Evolutionary conservation across 2,329 filamentous ascomycete species (phyloP).

Genomic region (Coniochaeta ligniaria): DNA sequence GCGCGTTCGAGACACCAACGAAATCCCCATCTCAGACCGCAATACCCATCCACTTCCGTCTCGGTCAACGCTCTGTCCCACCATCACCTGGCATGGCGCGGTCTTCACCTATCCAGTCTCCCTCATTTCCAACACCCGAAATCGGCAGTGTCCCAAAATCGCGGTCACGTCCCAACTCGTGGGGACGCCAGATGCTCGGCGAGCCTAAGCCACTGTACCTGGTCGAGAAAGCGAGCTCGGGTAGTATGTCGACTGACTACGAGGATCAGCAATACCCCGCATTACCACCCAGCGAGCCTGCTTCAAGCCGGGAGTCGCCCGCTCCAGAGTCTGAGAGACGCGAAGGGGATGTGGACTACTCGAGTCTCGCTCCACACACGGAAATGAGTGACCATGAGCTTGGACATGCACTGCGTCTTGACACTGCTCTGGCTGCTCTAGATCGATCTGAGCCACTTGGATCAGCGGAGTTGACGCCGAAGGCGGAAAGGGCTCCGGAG

Average conservation of each 20-base stretch:
- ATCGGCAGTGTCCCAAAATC: slow-evolving; percentile 23
- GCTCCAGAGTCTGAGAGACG: slow-evolving; percentile 21
- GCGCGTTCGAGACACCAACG: slow-evolving; percentile 36
- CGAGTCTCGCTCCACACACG: slow-evolving; percentile 6
- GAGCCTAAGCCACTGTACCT: slow-evolving; percentile 81
- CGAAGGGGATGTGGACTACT: slow-evolving; percentile 19
- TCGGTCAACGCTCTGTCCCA: slow-evolving; percentile 38
- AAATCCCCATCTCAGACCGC: slow-evolving; percentile 51
- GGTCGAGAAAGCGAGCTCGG: slow-evolving; percentile 52
- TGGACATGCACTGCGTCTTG: slow-evolving; percentile 6
- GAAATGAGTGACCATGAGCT: background rate
- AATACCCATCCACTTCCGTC: slow-evolving; percentile 48
- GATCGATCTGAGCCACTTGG: slow-evolving; percentile 38
- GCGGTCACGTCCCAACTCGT: slow-evolving; percentile 47
- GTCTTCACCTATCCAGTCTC: slow-evolving; percentile 27
- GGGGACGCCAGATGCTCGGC: slow-evolving; percentile 36
- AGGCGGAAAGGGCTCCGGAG: slow-evolving; percentile 14
- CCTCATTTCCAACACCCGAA: slow-evolving; percentile 19
- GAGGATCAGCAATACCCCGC: slow-evolving; percentile 35
- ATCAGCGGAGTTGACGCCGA: slow-evolving; percentile 63
- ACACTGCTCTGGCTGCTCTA: slow-evolving; percentile 6
- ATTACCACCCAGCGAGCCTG: slow-evolving; percentile 35
- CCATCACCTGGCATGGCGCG: slow-evolving; percentile 31
- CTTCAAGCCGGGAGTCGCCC: slow-evolving; percentile 25
- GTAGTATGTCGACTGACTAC: slow-evolving; percentile 18